Percentiles rank a stretch among this genome's conserved stretches.
Conservation (phyloP, 2,329 filamentous ascomycete species). For the Scorias spongiosa region DNA sequence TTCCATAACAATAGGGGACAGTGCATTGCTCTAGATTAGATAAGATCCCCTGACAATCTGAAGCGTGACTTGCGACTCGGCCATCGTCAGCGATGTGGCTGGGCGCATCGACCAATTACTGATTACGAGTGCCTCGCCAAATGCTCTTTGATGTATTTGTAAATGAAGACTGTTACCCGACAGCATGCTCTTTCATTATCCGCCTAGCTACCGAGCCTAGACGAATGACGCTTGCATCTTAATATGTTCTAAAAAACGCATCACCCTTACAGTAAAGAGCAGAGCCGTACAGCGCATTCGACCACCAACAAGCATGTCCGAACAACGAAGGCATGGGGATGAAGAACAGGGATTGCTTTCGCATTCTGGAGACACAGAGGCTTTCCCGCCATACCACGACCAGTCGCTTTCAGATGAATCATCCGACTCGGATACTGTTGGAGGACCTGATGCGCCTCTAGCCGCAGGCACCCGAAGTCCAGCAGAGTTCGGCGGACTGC, state of each 20-base stretch:
- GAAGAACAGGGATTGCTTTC: neutral
- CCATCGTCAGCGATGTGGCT: neutral
- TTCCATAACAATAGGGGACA: neutral
- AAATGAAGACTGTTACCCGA: neutral
- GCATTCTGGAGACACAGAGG: neutral
- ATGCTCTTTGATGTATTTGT: too few relatives aligned
- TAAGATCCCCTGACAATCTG: neutral
- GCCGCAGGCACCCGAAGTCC: conserved; percentile 7
- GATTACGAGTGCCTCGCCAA: neutral
- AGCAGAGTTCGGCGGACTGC: conserved; percentile 13
- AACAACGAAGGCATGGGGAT: neutral
- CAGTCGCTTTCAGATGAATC: conserved; percentile 10
- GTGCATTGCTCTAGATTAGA: neutral
- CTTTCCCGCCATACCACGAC: neutral
- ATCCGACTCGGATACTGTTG: conserved; percentile 14
- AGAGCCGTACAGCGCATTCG: neutral
- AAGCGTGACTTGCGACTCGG: neutral
- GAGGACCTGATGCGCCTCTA: conserved; percentile 13
- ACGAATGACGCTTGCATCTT: neutral
- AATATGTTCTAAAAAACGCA: neutral
- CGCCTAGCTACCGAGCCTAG: neutral
- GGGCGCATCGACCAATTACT: neutral
- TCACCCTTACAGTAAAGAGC: neutral
- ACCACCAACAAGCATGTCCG: neutral
- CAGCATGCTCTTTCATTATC: neutral